Base-by-base conservation (phyloP, 2,329 filamentous ascomycete species). In the Fusarium sp. region DNA sequence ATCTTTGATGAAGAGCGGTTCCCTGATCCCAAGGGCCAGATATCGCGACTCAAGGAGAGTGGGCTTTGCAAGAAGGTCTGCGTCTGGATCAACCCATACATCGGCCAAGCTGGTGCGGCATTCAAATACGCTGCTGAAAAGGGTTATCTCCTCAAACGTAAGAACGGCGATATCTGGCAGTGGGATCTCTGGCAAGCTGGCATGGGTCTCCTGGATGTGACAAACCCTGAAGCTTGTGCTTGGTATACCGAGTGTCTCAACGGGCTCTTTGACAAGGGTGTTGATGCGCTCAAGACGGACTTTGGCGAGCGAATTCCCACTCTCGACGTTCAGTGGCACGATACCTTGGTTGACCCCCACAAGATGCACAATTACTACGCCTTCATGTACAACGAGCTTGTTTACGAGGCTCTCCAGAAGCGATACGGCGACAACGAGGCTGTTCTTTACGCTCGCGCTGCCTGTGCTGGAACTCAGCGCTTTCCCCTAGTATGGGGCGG, bases 361-460 rank as follows among this genome's bases (percentile, higher is more conserved):
- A 88, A 88, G 75, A 94, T 94, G 91, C 92, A 93, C 82, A 94
- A 94, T 81, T 93, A 89, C 83, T 94, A 93, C 79, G 86, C 92
- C n/a, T 91, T 92, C 77, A 81, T 91, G 7, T 94, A 92, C 83
- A 94, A 93, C 85, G 88, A 90, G 73, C 80, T 89, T 62, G 91
- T 93, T 13, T 93, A 92, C 78, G 88, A 92, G 75, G 86, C 90
- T 3, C 84, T 93, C 18, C 87, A 90, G 77, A 82, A 83, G 63
- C 83, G 86, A n/a, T 85, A 83, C 73, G 86, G 82, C 71, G 82
- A 74, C 76, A 85, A 79, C 75, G 87, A 90, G 69, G 88, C 92
- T 44, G 86, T 93, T 3, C 81, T 88, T 18, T 94, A 93, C 77
- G 91, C 92, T 4, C 87, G 92, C 31, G 85, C 89, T 42, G 91